Evolutionary conservation across 2,329 filamentous ascomycete genomes (phyloP).

Genomic region (Trematosphaeria pertusa): DNA sequence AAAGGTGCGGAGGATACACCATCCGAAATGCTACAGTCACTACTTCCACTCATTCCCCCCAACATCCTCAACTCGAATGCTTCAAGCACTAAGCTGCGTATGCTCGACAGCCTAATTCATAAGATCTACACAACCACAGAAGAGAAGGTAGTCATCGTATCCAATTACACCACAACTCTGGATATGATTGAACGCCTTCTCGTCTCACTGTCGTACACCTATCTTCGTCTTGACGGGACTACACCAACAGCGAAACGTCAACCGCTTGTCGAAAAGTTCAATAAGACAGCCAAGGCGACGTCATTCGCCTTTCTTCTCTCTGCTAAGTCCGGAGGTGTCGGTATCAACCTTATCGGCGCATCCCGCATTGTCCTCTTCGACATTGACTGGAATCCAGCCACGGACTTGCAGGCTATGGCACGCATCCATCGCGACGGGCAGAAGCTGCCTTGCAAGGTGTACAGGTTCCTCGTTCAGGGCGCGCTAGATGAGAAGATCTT

Average conservation of each 20-base stretch:
- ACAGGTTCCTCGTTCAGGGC: conserved; percentile 71
- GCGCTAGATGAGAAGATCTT: conserved; percentile 78
- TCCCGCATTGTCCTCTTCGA: conserved; percentile 75
- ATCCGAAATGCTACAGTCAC: conserved; percentile 52
- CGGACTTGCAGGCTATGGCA: conserved; percentile 77
- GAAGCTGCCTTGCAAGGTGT: conserved; percentile 71
- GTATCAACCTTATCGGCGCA: conserved; percentile 74
- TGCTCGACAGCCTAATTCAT: conserved; percentile 70
- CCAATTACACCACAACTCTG: conserved; percentile 76
- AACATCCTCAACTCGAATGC: conserved; percentile 63
- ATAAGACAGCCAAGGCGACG: conserved; percentile 61
- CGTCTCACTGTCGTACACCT: conserved; percentile 65
- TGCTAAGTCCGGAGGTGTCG: conserved; percentile 73
- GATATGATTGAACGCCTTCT: conserved; percentile 70
- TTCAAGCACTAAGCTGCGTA: conserved; percentile 70
- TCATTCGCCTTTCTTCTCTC: conserved; percentile 75
- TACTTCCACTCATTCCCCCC: conserved; percentile 61
- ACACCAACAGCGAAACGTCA: conserved; percentile 71
- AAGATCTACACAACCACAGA: conserved; percentile 65
- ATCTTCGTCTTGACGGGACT: conserved; percentile 72
- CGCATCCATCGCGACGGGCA: conserved; percentile 77
- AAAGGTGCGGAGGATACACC: conserved; percentile 56
- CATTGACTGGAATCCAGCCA: conserved; percentile 78
- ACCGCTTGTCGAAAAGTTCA: conserved; percentile 73
- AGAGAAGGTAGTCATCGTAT: conserved; percentile 78